Conservation (phyloP, 2,329 filamentous ascomycete species). For the Hymenoscyphus albidus region DNA sequence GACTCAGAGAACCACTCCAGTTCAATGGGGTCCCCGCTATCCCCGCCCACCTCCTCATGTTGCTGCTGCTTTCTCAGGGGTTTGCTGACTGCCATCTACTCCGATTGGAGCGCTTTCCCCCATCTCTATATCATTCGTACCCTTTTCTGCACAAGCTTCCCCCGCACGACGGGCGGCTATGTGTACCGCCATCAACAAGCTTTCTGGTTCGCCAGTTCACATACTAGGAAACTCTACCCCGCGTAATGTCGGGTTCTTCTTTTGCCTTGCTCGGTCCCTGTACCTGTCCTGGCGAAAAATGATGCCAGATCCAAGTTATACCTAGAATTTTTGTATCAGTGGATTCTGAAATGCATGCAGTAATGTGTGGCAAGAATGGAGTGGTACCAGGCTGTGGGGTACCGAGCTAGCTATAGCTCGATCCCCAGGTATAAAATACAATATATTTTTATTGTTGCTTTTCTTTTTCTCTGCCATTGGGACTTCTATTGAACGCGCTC, state of each 20-base stretch:
- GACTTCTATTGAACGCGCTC: background rate
- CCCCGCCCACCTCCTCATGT: background rate
- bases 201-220: slow-evolving; percentile 5
- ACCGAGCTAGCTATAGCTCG: background rate
- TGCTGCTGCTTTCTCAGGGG: background rate
- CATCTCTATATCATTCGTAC: slow-evolving; percentile 7
- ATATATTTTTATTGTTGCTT: background rate
- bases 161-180: background rate
- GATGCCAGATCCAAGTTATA: background rate
- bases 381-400: background rate
- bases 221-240: slow-evolving; percentile 7
- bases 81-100: background rate
- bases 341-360: background rate
- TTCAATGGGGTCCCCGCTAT: background rate
- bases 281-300: slow-evolving; percentile 17
- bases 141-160: background rate
- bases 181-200: background rate
- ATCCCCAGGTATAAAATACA: background rate
- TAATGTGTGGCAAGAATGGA: background rate
- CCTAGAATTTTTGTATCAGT: background rate
- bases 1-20: background rate
- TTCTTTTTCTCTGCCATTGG: background rate
- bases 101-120: slow-evolving; percentile 18
- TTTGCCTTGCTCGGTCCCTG: slow-evolving; percentile 1
- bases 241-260: slow-evolving; percentile 10